Evolutionary conservation across 176 grass and related monocot species (phyloP).

Genomic region (Poa annua): DNA sequence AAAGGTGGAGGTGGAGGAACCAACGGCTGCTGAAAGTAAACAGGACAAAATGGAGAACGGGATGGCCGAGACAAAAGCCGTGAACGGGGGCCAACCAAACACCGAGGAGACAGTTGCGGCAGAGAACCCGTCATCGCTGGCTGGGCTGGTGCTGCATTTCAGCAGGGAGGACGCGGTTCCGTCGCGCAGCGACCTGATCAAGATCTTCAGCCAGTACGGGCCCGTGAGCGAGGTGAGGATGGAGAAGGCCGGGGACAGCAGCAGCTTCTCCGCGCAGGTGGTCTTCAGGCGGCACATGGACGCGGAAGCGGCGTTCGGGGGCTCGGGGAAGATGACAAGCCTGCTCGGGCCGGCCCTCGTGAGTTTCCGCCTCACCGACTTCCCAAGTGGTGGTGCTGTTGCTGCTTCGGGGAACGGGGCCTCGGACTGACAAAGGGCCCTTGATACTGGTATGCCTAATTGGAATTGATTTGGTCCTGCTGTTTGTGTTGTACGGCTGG

Average conservation of each 20-base stretch:
- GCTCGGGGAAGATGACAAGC: constrained; percentile 57
- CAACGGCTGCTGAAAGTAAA: not conserved
- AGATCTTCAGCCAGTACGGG: constrained; percentile 72
- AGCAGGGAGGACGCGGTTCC: constrained; percentile 49
- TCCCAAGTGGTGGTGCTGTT: constrained; percentile 14
- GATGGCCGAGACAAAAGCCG: constrained; percentile 21
- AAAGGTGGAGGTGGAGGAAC: constrained; percentile 9
- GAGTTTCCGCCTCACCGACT: constrained; percentile 66
- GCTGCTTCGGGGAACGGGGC: constrained; percentile 33
- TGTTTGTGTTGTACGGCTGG: not conserved
- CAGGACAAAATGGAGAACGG: constrained; percentile 18
- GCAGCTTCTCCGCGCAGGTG: constrained; percentile 53
- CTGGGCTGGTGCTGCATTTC: constrained; percentile 63
- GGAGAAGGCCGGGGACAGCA: constrained; percentile 33
- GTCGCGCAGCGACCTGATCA: constrained; percentile 55
- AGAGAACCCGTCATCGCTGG: constrained; percentile 42
- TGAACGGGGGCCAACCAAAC: constrained; percentile 35
- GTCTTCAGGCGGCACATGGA: constrained; percentile 68
- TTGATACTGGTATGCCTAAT: constrained; percentile 3
- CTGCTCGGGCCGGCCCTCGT: constrained; percentile 52
- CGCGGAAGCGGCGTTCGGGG: constrained; percentile 61
- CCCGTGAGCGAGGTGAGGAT: constrained; percentile 65
- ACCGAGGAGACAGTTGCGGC: constrained; percentile 25
- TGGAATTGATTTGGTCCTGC: not conserved
- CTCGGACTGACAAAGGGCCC: constrained; percentile 30